Evolutionary conservation across 495 filamentous ascomycete species (phyloP), one percentile per base, ranked within the genome.

Genomic region (Penicillium arizonense): DNA sequence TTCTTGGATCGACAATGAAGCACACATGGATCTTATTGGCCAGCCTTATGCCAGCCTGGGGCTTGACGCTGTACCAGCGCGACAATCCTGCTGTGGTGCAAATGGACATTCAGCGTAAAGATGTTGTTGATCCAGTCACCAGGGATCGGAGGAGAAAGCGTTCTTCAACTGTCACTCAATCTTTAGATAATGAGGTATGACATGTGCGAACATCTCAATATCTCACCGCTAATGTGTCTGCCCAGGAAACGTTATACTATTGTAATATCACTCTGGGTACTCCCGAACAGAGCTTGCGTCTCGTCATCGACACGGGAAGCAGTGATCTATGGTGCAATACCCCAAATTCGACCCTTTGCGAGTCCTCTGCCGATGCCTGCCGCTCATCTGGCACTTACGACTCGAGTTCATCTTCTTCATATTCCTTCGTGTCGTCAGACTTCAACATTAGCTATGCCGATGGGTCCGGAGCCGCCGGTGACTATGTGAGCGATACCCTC

Each of bases 381-480:
- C 51, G 59, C 10, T 64, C 56, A 18, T 79, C 81, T 10, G 89
- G 88, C 12, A 85, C 87, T 8, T 94, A 90, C 65, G 58, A 81
- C 44, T 76, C 87, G n/a, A 89, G 87, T 60, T 67, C 72, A 0
- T 96, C 92, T 3, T 88, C 87, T n/a, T 87, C 93, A 0, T 95
- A 91, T 70, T 60, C 81, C 47, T 92, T 84, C 63, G 69, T 96
- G 35, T 83, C 82, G 30, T 83, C 78, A 56, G 80, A 88, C 56
- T 98, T 98, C 75, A 88, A 93, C 59, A 97, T 98, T 51, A 84
- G 83, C 8, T 98, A 98, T 63, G 89, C 90, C 23, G 94, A 97
- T 68, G 88, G 88, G 39, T 86, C 88, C 1, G 88, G 83, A 33
- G 89, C 93, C 0, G 59, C 65, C 5, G 94, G 94, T 8, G 90